Evolutionary conservation across 352 stramenopile genomes (phyloP).

Genomic region (Thalassiosira tumida): DNA sequence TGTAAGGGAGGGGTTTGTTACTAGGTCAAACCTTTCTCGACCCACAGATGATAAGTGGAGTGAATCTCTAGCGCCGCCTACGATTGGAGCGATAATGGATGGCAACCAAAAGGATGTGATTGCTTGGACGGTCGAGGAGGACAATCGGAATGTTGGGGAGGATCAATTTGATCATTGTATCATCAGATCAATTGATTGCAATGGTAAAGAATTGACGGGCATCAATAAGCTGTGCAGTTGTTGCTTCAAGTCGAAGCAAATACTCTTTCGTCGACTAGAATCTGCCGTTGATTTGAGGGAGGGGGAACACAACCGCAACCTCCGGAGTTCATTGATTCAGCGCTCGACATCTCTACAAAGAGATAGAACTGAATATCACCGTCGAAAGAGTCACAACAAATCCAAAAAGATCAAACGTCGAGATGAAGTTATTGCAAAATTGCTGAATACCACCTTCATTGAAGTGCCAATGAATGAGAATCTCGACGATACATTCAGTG

Average conservation of each 20-base stretch:
- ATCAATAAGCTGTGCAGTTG: neutral
- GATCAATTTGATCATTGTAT: constrained; percentile 29
- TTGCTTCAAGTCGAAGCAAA: neutral
- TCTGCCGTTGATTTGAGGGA: neutral
- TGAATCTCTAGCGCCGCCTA: constrained; percentile 8
- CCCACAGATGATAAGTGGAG: constrained; percentile 10
- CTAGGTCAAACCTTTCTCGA: neutral
- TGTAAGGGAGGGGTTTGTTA: neutral
- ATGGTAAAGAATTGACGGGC: neutral
- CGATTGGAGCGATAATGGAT: constrained; percentile 17
- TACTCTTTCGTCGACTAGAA: neutral
- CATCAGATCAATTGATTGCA: constrained; percentile 29
- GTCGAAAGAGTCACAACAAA: constrained; percentile 15
- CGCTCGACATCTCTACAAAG: constrained; percentile 30
- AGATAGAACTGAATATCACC: neutral
- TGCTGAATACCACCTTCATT: constrained; percentile 21
- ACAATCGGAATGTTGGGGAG: neutral
- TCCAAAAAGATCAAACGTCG: constrained; percentile 15
- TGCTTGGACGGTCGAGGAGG: constrained; percentile 8
- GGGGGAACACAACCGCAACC: neutral
- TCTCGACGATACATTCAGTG: constrained; percentile 19
- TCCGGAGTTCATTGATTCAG: neutral
- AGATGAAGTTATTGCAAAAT: constrained; percentile 28
- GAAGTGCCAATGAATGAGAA: neutral
- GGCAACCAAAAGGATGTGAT: constrained; percentile 8